Evolutionary conservation across 108 stramenopile genomes (phyloP).

Genomic region (Chaetoceros muelleri): DNA sequence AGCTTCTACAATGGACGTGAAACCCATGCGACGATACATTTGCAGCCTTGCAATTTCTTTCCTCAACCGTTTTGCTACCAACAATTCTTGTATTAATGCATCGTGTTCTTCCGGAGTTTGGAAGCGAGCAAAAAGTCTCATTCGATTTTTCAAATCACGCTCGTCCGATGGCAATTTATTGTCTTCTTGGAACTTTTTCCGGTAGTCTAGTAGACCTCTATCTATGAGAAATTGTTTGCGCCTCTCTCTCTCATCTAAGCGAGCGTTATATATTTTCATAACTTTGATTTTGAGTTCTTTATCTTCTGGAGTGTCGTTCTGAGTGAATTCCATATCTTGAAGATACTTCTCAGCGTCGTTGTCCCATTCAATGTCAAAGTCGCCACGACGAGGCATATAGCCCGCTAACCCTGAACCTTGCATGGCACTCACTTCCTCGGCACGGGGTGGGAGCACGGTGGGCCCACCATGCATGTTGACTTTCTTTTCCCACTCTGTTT

Average conservation of each 20-base stretch:
- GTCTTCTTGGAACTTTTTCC: conserved; percentile 55
- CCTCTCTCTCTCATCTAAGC: conserved; percentile 79
- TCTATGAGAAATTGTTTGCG: conserved; percentile 78
- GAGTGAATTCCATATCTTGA: conserved; percentile 87
- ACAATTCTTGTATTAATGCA: conserved; percentile 62
- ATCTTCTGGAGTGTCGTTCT: conserved; percentile 69
- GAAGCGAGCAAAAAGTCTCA: conserved; percentile 88
- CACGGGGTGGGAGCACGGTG: conserved; percentile 63
- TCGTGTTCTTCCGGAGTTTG: conserved; percentile 83
- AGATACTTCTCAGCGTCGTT: conserved; percentile 88
- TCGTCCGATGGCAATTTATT: conserved; percentile 69
- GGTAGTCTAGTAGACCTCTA: conserved; percentile 70
- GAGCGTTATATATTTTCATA: conserved; percentile 77
- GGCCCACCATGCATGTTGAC: conserved; percentile 45
- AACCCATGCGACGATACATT: conserved; percentile 83
- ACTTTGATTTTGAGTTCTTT: conserved; percentile 80
- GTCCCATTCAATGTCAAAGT: conserved; percentile 95
- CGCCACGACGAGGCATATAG: conserved; percentile 90
- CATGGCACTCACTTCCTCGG: conserved; percentile 51
- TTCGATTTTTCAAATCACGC: conserved; percentile 75
- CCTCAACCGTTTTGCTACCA: conserved; percentile 73
- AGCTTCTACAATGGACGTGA: conserved; percentile 65
- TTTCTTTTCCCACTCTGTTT: conserved; percentile 57
- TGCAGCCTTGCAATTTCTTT: conserved; percentile 93
- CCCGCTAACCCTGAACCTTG: conserved; percentile 76